Percentiles rank a stretch among this genome's conserved stretches.
These are phyloP conservation scores for Mycogone perniciosa DNA, from an alignment of 2,329 filamentous ascomycete species.

Conservation along the genomic window DNA sequence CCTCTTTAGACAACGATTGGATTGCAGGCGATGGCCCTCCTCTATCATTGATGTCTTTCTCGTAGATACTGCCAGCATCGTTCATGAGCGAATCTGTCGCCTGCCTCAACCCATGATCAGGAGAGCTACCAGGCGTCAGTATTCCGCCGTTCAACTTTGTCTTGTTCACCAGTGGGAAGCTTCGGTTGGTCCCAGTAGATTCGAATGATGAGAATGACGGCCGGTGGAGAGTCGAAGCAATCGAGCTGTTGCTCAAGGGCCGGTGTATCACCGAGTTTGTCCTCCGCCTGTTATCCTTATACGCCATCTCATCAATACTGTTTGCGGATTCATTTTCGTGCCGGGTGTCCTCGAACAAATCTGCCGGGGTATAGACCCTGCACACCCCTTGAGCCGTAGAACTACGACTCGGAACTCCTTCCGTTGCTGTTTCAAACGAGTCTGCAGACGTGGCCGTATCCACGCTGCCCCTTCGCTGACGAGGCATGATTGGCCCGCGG, in stretches of 20 bases:
- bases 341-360: constrained; percentile 17
- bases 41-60: constrained; percentile 25
- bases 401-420: constrained; percentile 38
- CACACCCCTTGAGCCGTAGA: constrained; percentile 20
- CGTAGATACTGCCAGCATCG: constrained; percentile 39
- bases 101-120: constrained; percentile 42
- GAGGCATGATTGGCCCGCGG: constrained; percentile 35
- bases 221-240: constrained; percentile 37
- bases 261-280: constrained; percentile 36
- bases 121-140: constrained; percentile 42
- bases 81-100: constrained; percentile 44
- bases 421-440: constrained; percentile 52
- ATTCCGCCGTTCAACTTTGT: constrained; percentile 40
- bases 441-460: constrained; percentile 46
- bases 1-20: constrained; percentile 45
- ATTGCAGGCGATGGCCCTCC: constrained; percentile 36
- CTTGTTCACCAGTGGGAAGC: constrained; percentile 55
- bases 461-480: constrained; percentile 38
- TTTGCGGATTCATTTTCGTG: constrained; percentile 19
- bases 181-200: constrained; percentile 53
- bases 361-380: constrained; percentile 16
- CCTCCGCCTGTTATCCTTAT: constrained; percentile 16
- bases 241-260: constrained; percentile 35
- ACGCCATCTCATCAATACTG: constrained; percentile 21
- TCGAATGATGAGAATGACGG: constrained; percentile 52